Evolutionary conservation across 2,329 filamentous ascomycete genomes (phyloP).

Genomic region (Fusarium subglutinans): DNA sequence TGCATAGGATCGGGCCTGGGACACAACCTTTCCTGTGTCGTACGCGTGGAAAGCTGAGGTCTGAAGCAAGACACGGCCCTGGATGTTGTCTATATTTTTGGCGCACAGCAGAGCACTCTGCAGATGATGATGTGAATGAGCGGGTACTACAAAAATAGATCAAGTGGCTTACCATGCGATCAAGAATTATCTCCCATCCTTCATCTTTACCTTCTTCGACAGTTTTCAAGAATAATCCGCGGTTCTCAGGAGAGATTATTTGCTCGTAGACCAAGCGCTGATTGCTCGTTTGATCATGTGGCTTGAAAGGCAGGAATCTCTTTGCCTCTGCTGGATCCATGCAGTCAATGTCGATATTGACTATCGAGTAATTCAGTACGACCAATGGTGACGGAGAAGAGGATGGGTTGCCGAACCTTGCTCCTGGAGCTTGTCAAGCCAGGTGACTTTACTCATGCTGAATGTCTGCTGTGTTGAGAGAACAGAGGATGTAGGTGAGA

Average conservation of each 20-base stretch:
- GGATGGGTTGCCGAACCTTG: not conserved
- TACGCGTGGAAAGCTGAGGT: conserved; percentile 2
- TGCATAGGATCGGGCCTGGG: not conserved
- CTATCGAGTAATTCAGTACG: not conserved
- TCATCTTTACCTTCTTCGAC: not conserved
- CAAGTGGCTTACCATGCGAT: not conserved
- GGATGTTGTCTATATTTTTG: not conserved
- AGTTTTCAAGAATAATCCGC: not conserved
- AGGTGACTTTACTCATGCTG: not conserved
- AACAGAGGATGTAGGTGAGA: rapidly evolving
- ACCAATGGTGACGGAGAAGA: rapidly evolving
- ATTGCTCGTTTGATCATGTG: conserved; percentile 13
- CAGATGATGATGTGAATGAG: not conserved
- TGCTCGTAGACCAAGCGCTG: conserved; percentile 12
- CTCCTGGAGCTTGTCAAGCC: not conserved
- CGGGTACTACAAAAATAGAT: rapidly evolving
- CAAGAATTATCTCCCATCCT: not conserved
- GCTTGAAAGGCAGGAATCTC: not conserved
- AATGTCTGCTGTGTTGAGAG: rapidly evolving
- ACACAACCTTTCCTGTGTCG: not conserved
- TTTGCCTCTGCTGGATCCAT: conserved; percentile 5
- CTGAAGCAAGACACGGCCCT: not conserved
- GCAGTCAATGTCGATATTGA: conserved; percentile 3
- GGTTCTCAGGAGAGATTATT: conserved; percentile 7
- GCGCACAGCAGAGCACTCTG: conserved; percentile 2